Evolutionary conservation across 208 protist species (phyloP).

Genomic region (Leishmania braziliensis): DNA sequence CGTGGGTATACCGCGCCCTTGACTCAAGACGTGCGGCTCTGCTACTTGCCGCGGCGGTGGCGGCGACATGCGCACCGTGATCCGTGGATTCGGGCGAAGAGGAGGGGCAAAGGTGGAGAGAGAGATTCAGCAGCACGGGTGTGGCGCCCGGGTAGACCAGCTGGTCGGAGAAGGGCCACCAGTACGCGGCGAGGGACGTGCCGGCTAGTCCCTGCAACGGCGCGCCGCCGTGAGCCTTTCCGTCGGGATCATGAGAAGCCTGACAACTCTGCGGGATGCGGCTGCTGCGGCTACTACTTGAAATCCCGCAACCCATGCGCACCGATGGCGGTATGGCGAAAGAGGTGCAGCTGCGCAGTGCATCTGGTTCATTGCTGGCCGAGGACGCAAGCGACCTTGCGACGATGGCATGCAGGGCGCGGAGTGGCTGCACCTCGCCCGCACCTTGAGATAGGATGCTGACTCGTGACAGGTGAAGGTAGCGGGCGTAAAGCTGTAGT

Average conservation of each 20-base stretch:
- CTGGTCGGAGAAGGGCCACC: slow-evolving; percentile 96
- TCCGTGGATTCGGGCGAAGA: neutral
- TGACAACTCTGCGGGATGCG: neutral
- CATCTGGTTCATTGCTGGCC: neutral
- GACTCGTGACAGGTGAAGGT: slow-evolving; percentile 44
- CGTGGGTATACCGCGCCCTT: neutral
- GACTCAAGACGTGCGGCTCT: neutral
- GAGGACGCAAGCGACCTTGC: neutral
- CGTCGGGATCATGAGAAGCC: neutral
- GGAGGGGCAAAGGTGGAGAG: slow-evolving; percentile 44
- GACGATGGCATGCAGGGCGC: slow-evolving; percentile 34
- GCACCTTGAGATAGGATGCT: slow-evolving; percentile 60
- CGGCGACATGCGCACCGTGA: neutral
- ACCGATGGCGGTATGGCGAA: slow-evolving; percentile 20
- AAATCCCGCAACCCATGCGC: slow-evolving; percentile 1
- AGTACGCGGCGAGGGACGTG: slow-evolving; percentile 45
- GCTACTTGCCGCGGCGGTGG: neutral
- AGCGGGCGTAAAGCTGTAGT: slow-evolving; percentile 37
- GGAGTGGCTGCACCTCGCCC: slow-evolving; percentile 53
- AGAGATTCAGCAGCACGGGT: slow-evolving; percentile 94
- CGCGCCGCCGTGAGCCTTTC: neutral
- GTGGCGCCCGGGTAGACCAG: slow-evolving; percentile 73
- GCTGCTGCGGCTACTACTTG: neutral
- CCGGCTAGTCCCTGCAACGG: neutral
- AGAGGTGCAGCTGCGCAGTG: slow-evolving; percentile 3